Percentiles rank a stretch among this genome's conserved stretches.
These are phyloP conservation scores for Sclerotinia minor DNA, from an alignment of 2,329 filamentous ascomycete species.

Conservation along the genomic window DNA sequence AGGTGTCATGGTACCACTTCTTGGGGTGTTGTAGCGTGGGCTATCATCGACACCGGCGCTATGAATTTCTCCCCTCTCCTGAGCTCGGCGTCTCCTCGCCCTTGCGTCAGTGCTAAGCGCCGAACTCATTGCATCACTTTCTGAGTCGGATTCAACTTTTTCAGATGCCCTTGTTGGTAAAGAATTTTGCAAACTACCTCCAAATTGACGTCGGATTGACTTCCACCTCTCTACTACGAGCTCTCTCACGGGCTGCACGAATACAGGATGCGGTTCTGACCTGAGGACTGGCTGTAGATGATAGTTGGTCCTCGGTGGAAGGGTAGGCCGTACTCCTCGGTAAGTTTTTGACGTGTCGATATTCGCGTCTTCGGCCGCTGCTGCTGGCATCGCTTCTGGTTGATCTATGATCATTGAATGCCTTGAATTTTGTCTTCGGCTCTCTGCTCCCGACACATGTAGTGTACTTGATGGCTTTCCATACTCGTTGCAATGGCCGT, in stretches of 20 bases:
- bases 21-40: conserved; percentile 34
- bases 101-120: conserved; percentile 32
- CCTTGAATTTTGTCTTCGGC: background rate
- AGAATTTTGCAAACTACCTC: conserved; percentile 34
- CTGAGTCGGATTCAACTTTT: conserved; percentile 21
- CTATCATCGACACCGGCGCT: conserved; percentile 34
- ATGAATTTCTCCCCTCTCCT: conserved; percentile 38
- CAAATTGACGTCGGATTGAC: conserved; percentile 34
- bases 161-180: conserved; percentile 28
- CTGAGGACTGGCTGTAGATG: conserved; percentile 34
- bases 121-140: conserved; percentile 27
- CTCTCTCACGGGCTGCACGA: conserved; percentile 39
- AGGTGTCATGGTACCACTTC: conserved; percentile 28
- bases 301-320: conserved; percentile 27
- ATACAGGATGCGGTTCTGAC: conserved; percentile 39
- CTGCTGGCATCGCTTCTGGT: background rate
- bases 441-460: background rate
- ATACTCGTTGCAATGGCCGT: background rate
- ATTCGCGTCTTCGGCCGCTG: conserved; percentile 15
- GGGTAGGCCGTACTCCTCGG: conserved; percentile 14
- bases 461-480: background rate
- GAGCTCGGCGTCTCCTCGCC: conserved; percentile 34
- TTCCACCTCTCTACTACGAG: conserved; percentile 39
- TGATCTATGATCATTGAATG: background rate
- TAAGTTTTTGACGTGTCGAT: conserved; percentile 19